Evolutionary conservation across 768 basidiomycete species (phyloP).

Genomic region (Scleroderma citrinum): DNA sequence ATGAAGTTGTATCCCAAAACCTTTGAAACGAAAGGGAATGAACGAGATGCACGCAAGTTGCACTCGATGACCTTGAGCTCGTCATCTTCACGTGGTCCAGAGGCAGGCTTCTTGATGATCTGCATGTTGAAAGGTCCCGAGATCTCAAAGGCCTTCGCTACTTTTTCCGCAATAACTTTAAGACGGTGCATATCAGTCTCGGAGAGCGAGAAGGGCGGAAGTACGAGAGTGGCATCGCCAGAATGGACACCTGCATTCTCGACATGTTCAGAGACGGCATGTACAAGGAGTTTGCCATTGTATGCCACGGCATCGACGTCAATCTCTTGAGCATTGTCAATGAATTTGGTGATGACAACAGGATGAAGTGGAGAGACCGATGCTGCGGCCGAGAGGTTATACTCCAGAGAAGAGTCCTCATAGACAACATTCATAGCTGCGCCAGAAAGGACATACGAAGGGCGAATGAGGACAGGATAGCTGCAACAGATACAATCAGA

Average conservation of each 20-base stretch:
- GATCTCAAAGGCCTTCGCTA: constrained; percentile 91
- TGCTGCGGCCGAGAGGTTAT: constrained; percentile 95
- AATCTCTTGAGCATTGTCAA: constrained; percentile 95
- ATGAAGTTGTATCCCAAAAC: constrained; percentile 97
- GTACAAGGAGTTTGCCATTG: constrained; percentile 85
- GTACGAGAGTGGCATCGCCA: constrained; percentile 94
- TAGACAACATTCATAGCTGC: constrained; percentile 99
- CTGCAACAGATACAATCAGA: constrained; percentile 32
- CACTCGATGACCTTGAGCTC: constrained; percentile 98
- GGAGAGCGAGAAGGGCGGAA: constrained; percentile 84
- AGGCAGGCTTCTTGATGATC: constrained; percentile 78
- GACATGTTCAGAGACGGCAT: constrained; percentile 96
- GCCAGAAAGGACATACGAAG: constrained; percentile 96
- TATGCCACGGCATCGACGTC: constrained; percentile 97
- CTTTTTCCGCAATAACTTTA: constrained; percentile 92
- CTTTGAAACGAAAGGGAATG: constrained; percentile 99
- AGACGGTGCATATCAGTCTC: constrained; percentile 76
- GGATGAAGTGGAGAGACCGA: constrained; percentile 95
- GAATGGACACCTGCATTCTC: constrained; percentile 99
- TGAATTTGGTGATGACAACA: constrained; percentile 98
- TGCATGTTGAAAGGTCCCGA: constrained; percentile 99
- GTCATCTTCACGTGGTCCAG: constrained; percentile 45
- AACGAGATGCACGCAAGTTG: constrained; percentile 94
- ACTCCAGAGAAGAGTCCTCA: constrained; percentile 82
- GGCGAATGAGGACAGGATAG: constrained; percentile 96